Base-by-base conservation (phyloP, 2,329 filamentous ascomycete species). In the Colletotrichum musae region DNA sequence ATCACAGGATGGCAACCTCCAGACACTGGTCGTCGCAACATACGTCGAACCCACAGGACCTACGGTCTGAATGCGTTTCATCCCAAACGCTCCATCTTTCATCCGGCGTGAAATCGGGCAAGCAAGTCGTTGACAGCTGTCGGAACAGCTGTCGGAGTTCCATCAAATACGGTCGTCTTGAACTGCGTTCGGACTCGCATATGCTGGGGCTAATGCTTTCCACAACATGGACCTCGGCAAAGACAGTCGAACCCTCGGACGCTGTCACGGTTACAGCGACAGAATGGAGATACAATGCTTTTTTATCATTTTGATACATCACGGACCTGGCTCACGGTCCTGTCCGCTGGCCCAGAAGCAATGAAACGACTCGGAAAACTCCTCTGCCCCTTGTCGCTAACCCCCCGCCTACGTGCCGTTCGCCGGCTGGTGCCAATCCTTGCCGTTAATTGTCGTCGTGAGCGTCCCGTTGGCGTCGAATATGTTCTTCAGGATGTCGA, bases 391-490 rank as follows among this genome's bases (percentile, higher is more conserved):
- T 21, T 18, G 18, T 18, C 18, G 18, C 48, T 26, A 51, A 6
- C 43, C 9, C 16, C 36, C 41, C 48, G 41, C 36, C 21, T 59
- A 80, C 6, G 77, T 75, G 6, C 77, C 77, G 67, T 82, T 81
- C 0, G 70, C 72, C 6, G 82, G 82, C 72, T 84, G 83, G 4
- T 72, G 64, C 70, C 80, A 84, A 28, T 68, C 70, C 1, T 74
- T 70, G 0, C 80, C 81, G 64, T 82, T 77, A 36, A 83, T 63
- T 0, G 73, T 79, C 1, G 80, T 84, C 2, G 73, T 78, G 62
- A 84, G 60, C 0, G 78, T 81, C 1, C 83, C 83, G 66, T 79
- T 83, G 0, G 82, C 80, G 7, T 80, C 68, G 70, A 84, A 83
- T 0, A 80, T 75, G 48, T 84, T 84, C 4, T 65, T 72, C 71